These are phyloP conservation scores for Amauroascus verrucosus DNA, from an alignment of 2,329 filamentous ascomycete genomes.

Conservation along the genomic window DNA sequence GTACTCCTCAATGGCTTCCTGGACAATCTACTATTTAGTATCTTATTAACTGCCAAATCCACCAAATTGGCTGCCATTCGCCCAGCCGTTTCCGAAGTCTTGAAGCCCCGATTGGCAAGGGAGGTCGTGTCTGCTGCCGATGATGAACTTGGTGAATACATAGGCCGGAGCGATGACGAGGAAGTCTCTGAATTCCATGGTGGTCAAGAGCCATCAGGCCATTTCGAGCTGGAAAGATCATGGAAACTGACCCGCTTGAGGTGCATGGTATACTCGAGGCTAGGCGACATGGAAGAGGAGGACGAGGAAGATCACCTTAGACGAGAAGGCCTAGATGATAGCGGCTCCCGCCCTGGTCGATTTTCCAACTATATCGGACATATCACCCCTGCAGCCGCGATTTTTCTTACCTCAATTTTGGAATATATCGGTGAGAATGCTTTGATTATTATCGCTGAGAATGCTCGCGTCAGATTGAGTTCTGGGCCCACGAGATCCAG, in stretches of 20 bases:
- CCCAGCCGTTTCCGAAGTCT: slow-evolving; percentile 71
- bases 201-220: slow-evolving; percentile 41
- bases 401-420: slow-evolving; percentile 88
- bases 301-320: slow-evolving; percentile 86
- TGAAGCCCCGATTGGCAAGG: slow-evolving; percentile 80
- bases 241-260: slow-evolving; percentile 90
- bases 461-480: slow-evolving; percentile 48
- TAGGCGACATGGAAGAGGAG: slow-evolving; percentile 95
- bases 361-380: slow-evolving; percentile 49
- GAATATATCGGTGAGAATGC: slow-evolving; percentile 91
- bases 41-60: slow-evolving; percentile 69
- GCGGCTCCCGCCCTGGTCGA: slow-evolving; percentile 41
- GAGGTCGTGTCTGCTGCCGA: slow-evolving; percentile 75
- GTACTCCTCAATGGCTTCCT: slow-evolving; percentile 81
- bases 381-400: slow-evolving; percentile 83
- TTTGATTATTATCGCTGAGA: slow-evolving; percentile 75
- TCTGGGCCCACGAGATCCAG: slow-evolving; percentile 41
- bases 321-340: slow-evolving; percentile 58
- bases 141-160: slow-evolving; percentile 76
- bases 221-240: slow-evolving; percentile 83
- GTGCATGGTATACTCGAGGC: slow-evolving; percentile 95
- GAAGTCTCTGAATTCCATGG: slow-evolving; percentile 45
- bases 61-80: slow-evolving; percentile 65
- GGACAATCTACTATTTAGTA: slow-evolving; percentile 84
- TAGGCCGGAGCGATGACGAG: slow-evolving; percentile 70